These are phyloP conservation scores for Umbelopsis vinacea DNA, from an alignment of 192 early-diverging fungal species.

Conservation along the genomic window DNA sequence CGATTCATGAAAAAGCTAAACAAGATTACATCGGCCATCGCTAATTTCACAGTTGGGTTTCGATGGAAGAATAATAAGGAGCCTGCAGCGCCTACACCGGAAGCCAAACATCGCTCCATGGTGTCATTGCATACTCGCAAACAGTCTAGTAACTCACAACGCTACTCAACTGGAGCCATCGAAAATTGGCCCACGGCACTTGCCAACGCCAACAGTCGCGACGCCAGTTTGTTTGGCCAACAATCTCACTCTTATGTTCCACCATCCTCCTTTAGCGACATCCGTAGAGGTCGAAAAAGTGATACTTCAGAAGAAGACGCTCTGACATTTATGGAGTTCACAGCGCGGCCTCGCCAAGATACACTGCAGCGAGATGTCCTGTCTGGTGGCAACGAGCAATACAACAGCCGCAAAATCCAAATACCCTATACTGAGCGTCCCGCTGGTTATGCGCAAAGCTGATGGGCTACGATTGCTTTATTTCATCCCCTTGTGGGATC, in stretches of 20 bases:
- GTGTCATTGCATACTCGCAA: conserved; percentile 7
- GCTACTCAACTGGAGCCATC: background rate
- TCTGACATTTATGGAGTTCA: conserved; percentile 10
- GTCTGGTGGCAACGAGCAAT: background rate
- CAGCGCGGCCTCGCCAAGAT: background rate
- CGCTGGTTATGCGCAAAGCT: background rate
- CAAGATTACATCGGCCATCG: conserved; percentile 3
- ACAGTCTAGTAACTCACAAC: background rate
- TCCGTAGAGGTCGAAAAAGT: background rate
- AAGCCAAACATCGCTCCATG: conserved; percentile 1
- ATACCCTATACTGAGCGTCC: background rate
- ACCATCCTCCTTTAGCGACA: background rate
- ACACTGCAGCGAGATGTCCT: background rate
- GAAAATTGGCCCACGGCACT: background rate
- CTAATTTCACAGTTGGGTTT: background rate
- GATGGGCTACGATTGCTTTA: background rate
- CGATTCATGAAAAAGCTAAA: conserved; percentile 10
- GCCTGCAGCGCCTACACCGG: background rate
- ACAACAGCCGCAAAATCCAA: conserved; percentile 18
- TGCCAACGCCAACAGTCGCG: conserved; percentile 6
- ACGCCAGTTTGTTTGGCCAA: background rate
- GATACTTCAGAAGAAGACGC: conserved; percentile 9
- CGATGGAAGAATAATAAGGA: background rate
- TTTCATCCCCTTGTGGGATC: background rate
- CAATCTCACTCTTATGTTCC: background rate